Conservation (phyloP, 176 grass and related monocot genomes). For the Areca catechu region DNA sequence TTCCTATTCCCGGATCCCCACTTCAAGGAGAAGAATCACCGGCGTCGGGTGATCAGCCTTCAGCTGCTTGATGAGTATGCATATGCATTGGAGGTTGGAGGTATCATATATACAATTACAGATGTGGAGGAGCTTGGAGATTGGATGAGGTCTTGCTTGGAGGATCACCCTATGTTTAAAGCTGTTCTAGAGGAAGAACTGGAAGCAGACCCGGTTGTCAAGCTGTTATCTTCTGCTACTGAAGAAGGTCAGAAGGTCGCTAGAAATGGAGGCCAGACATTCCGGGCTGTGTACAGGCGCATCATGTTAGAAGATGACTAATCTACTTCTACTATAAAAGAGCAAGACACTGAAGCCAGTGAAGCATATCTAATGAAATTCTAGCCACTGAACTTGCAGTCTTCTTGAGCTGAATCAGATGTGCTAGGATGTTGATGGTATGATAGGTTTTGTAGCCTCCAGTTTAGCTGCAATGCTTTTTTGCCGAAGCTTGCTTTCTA, state of each 20-base stretch:
- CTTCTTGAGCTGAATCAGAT: too few relatives aligned
- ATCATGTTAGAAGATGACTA: background rate
- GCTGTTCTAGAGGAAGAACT: slow-evolving; percentile 36
- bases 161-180: slow-evolving; percentile 72
- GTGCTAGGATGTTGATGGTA: too few relatives aligned
- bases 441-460: too few relatives aligned
- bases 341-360: too few relatives aligned
- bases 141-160: slow-evolving; percentile 81
- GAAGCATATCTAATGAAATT: too few relatives aligned
- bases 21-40: slow-evolving; percentile 96
- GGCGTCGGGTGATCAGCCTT: slow-evolving; percentile 67
- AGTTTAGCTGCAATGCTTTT: too few relatives aligned
- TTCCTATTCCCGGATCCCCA: slow-evolving; percentile 94
- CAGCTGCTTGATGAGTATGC: slow-evolving; percentile 90
- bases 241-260: slow-evolving; percentile 90
- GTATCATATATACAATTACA: slow-evolving; percentile 82
- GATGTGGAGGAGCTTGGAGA: slow-evolving; percentile 73
- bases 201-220: slow-evolving; percentile 46
- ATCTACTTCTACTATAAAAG: too few relatives aligned
- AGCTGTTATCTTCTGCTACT: slow-evolving; percentile 62
- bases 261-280: slow-evolving; percentile 82
- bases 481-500: too few relatives aligned
- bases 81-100: slow-evolving; percentile 71
- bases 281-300: slow-evolving; percentile 65
- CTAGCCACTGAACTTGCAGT: too few relatives aligned